These are phyloP conservation scores for Melocanna baccifera DNA, from an alignment of 176 grass and related monocot genomes.

Conservation along the genomic window DNA sequence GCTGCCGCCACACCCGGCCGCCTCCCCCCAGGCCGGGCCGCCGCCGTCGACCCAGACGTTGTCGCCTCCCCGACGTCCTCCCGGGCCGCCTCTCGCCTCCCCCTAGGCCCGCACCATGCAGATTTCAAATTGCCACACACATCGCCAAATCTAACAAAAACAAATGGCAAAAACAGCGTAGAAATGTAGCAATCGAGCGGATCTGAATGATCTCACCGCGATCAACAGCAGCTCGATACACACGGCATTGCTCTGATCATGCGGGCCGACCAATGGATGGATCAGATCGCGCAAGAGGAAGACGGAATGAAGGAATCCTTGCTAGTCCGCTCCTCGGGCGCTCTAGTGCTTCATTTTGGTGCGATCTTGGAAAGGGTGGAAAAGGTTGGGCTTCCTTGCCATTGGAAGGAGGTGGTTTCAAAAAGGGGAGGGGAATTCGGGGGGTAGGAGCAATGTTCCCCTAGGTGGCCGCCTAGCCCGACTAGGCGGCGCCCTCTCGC, in stretches of 20 bases:
- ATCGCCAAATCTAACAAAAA: neutral
- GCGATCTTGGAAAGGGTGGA: constrained; percentile 28
- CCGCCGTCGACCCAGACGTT: no score
- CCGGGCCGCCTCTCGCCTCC: no score
- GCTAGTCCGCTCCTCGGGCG: neutral
- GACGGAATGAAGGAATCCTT: neutral
- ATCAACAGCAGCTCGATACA: constrained; percentile 25
- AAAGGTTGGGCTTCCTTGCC: neutral
- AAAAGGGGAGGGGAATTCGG: constrained; percentile 16
- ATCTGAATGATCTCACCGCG: constrained; percentile 35
- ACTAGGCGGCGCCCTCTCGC: no score
- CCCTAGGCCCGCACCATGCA: no score
- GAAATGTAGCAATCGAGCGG: neutral
- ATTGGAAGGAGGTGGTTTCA: constrained; percentile 26
- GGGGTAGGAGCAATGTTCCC: neutral
- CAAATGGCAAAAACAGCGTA: neutral
- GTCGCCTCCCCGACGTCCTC: no score
- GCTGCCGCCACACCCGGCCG: no score
- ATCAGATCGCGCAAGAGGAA: constrained; percentile 17
- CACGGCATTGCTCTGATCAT: constrained; percentile 26
- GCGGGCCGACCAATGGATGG: neutral
- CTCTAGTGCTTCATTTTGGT: constrained; percentile 3
- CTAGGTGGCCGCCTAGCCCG: no score
- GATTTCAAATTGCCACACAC: neutral
- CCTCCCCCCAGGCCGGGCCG: no score